Evolutionary conservation across 768 basidiomycete species (phyloP), one percentile per base, ranked within the genome.

Genomic region (Lactifluus pinguis): DNA sequence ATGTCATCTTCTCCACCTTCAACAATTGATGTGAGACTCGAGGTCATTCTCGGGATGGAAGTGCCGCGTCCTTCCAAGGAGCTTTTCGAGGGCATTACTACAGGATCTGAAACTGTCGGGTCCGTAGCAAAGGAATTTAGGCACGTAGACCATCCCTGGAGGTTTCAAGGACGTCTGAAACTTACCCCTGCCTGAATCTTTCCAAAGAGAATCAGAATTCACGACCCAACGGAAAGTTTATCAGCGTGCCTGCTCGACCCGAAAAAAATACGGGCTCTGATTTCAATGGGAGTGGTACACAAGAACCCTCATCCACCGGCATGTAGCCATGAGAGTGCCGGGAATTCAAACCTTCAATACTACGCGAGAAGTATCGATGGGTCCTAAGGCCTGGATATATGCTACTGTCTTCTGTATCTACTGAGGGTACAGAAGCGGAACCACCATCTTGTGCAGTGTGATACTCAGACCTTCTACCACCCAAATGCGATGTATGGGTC

Each of bases 381-480:
- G 14, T 25, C 21, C 48, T 49, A 58, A 42, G 56, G 30, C 57
- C 41, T 6, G 52, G 51, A 58, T 62, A 54, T 62, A 62, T 62
- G 61, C 57, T 44, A 11, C 49, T 4, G 14, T 45, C 47, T 54
- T 58, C 56, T 17, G 34, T 36, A 45, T 53, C 48, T 44, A 17
- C 32, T 0, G 47, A 30, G 25, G 36, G 45, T 19, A 53, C 39
- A 38, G 14, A 30, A 32, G 55, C 30, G 48, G 51, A 48, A 19
- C 41, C 17, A 42, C 48, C 57, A 49, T 34, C 25, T 7, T 53
- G 52, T n/a, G 55, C 19, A 2, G 47, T 19, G 41, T 58, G 51
- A 21, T 14, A 15, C 8, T 49, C 61, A 54, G 56, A 19, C n/a
- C n/a, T 49, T 53, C 61, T 53, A 45, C 41, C 45, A 7, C n/a